phyloP scores from a whole-genome alignment of 1,284 basidiomycete genomes.

The Cryptococcus sp. region DNA sequence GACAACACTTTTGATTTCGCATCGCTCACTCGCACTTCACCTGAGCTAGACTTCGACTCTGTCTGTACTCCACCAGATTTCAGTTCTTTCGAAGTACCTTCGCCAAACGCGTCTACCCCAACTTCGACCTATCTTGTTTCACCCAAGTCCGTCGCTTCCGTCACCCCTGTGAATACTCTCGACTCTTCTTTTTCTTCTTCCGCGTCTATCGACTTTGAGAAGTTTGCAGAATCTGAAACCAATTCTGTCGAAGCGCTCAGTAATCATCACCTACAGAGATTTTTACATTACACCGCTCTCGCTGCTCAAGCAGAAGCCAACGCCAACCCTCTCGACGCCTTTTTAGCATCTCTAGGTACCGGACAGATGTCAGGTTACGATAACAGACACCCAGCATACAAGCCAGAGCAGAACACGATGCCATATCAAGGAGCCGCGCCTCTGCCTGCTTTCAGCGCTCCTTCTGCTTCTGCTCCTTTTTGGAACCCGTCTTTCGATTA shows the following conservation, averaged over 20 bases:
- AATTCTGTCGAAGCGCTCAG: slow-evolving; percentile 30
- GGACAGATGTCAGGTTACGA: slow-evolving; percentile 10
- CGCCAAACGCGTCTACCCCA: neutral
- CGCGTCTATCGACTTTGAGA: neutral
- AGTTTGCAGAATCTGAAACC: slow-evolving; percentile 1
- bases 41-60: neutral
- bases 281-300: slow-evolving; percentile 41
- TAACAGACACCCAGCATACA: neutral
- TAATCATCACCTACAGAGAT: slow-evolving; percentile 40
- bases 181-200: neutral
- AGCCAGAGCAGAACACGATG: neutral
- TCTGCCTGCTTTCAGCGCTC: neutral
- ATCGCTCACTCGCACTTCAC: neutral
- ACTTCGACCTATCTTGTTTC: neutral
- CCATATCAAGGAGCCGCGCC: neutral
- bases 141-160: neutral
- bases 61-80: neutral
- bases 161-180: neutral
- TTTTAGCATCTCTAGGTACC: slow-evolving; percentile 13
- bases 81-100: neutral
- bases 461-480: neutral
- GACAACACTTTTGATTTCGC: neutral
- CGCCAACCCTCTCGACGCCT: slow-evolving; percentile 12
- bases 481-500: neutral
- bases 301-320: slow-evolving; percentile 32